These are phyloP conservation scores for Pseudozyma tsukubaensis DNA, from an alignment of 1,284 basidiomycete genomes.

Conservation along the genomic window DNA sequence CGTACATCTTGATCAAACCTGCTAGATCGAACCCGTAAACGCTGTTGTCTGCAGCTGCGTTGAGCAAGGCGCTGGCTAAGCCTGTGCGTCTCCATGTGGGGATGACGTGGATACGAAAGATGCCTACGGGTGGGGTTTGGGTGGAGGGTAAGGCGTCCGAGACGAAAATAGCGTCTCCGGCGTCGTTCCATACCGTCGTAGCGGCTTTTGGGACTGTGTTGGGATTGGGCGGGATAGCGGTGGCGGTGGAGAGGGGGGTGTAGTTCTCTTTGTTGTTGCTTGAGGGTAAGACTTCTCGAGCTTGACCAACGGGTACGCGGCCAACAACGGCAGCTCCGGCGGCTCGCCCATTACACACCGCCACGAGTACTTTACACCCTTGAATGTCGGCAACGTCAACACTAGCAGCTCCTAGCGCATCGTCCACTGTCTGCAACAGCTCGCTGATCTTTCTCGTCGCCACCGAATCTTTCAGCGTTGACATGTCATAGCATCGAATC, in stretches of 20 bases:
- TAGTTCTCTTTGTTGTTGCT: slow-evolving; percentile 37
- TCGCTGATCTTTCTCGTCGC: slow-evolving; percentile 37
- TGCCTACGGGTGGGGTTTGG: slow-evolving; percentile 49
- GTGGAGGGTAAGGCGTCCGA: slow-evolving; percentile 41
- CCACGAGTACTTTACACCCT: slow-evolving; percentile 51
- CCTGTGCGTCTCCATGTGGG: slow-evolving; percentile 49
- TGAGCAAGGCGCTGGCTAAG: slow-evolving; percentile 48
- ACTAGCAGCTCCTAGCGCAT: slow-evolving; percentile 54
- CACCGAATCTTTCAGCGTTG: slow-evolving; percentile 31
- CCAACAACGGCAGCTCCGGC: slow-evolving; percentile 52
- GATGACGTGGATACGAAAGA: slow-evolving; percentile 61
- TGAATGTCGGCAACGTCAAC: slow-evolving; percentile 25
- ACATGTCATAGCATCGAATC: slow-evolving; percentile 50
- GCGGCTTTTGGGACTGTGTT: no score
- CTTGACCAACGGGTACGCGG: slow-evolving; percentile 32
- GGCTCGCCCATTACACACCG: slow-evolving; percentile 43
- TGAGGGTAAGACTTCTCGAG: slow-evolving; percentile 43
- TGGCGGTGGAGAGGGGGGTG: no score
- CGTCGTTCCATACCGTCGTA: slow-evolving; percentile 40
- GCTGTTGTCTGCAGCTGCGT: slow-evolving; percentile 53
- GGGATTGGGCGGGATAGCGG: no score
- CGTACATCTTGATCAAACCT: slow-evolving; percentile 31
- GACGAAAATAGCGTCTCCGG: slow-evolving; percentile 50
- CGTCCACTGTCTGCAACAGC: slow-evolving; percentile 51
- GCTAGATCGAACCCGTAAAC: slow-evolving; percentile 52